phyloP scores from a whole-genome alignment of 2,329 filamentous ascomycete genomes.

The Dactylella cylindrospora region DNA sequence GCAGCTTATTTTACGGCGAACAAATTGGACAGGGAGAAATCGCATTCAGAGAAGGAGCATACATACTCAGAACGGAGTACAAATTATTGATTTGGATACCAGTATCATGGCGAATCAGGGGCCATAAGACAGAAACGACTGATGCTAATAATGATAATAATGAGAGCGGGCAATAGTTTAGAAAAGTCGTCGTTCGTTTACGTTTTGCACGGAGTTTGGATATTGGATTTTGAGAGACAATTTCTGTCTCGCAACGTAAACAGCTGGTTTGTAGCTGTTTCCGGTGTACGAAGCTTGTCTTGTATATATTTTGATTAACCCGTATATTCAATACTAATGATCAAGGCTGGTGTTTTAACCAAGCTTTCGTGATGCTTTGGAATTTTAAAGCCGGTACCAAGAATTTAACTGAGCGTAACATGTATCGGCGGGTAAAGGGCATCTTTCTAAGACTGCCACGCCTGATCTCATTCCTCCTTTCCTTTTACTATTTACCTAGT shows the following conservation, averaged over 20 bases:
- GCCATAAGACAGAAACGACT: constrained; percentile 3
- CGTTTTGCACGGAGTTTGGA: constrained; percentile 39
- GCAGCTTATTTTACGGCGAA: too few species aligned
- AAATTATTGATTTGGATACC: constrained; percentile 2
- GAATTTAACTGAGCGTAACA: too few species aligned
- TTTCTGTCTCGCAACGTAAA: constrained; percentile 2
- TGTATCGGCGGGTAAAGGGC: too few species aligned
- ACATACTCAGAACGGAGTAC: constrained; percentile 6
- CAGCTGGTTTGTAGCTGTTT: background rate
- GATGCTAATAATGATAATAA: constrained; percentile 39
- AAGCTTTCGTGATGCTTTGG: too few species aligned
- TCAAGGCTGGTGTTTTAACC: too few species aligned
- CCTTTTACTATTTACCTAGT: too few species aligned
- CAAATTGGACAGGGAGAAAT: too few species aligned
- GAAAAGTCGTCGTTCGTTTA: constrained; percentile 43
- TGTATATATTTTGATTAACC: constrained; percentile 43
- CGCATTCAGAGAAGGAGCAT: background rate
- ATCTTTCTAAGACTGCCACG: too few species aligned
- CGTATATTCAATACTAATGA: too few species aligned
- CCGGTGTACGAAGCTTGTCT: constrained; percentile 10
- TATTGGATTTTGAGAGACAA: background rate
- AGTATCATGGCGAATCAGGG: background rate
- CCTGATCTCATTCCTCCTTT: too few species aligned
- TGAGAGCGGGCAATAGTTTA: constrained; percentile 25
- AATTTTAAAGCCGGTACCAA: too few species aligned